Evolutionary conservation across 768 basidiomycete species (phyloP), one percentile per base, ranked within the genome.

Genomic region (Xerocomellus intermedius): DNA sequence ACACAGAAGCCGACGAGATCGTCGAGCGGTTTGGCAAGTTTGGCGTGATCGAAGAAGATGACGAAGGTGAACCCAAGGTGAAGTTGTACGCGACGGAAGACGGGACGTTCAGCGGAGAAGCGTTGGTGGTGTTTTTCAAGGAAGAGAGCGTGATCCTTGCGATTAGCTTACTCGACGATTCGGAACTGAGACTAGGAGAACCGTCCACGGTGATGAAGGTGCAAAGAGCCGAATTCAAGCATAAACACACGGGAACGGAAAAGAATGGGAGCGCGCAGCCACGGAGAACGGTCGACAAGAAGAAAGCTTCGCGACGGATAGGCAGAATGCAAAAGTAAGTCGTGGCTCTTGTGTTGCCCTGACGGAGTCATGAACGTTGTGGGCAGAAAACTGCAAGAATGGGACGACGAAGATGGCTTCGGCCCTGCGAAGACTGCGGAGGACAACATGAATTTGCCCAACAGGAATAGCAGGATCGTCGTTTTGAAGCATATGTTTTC

Each of bases 401-500:
- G 96, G 96, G 88, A 92, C 54, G 94, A 92, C 32, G 92, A 93
- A 67, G 94, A 95, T 59, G 92, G 92, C 2, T 93, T 93, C 60
- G 94, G 93, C 6, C 91, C 91, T 0, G 70, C 79, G 16, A 75
- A 80, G 48, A 79, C 83, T 17, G 79, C 79, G 21, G 80, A 81
- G 46, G 86, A 88, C 59, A 70, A 74, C 21, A 67, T 63, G 28
- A 71, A 75, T 22, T 65, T 73, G 7, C 67, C 69, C 30, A 82
- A 82, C 68, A 79, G 82, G 66, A 81, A 80, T 64, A 79, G 78
- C 68, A 82, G 94, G 32, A 88, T 98, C 4, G 95, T 97, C 9
- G 93, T 99, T 1, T 75, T 99, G 58, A 95, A 92, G 69, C 86
- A 93, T 64, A 98, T 98, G 94, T 99, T 99, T 67, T 87, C 88